Evolutionary conservation across 2,329 filamentous ascomycete genomes (phyloP), one percentile per base, ranked within the genome.

Genomic region (Fusarium haematococcum): DNA sequence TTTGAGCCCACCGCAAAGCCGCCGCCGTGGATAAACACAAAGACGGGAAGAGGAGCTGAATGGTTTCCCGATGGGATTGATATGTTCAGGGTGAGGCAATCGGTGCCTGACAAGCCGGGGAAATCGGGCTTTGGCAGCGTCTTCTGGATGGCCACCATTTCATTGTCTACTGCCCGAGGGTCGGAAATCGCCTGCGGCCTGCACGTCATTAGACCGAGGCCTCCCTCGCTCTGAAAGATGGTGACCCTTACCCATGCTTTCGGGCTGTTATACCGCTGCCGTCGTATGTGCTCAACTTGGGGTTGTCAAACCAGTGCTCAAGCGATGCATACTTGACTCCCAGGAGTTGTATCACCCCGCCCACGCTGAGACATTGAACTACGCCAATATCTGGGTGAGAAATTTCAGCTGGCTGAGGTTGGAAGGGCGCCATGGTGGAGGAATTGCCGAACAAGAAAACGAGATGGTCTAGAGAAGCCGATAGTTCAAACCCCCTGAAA

Each of bases 1-100:
- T 63, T 71, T 39, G 60, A 32, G 5, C 71, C 69, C 11, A 66
- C 20, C 23, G 35, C 20, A 35, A 67, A 71, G 5, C 71, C 71
- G 5, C 71, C 71, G 6, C 71, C 69, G 10, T 74, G 68, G 2
- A 73, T 59, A 41, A 37, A 73, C 2, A 67, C 65, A 14, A 73
- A 30, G 2, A 73, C 70, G 4, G 70, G 70, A 10, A 73, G 41
- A 13, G n/a, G 50, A 23, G 23, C 25, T 10, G 23, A 13, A 8
- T 37, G 25, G 9, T 18, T 41, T 6, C 35, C 9, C 9, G 18
- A 16, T 14, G 70, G 67, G 5, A 43, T 27, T 0, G 48, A 37
- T 14, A 73, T 61, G 18, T 67, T 67, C 5, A 72, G 25, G 5
- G 33, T 64, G 6, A 72, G 54, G 13, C 63, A 63, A 5, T 57